Evolutionary conservation across 768 basidiomycete species (phyloP).

Genomic region (Lactarius sp.): DNA sequence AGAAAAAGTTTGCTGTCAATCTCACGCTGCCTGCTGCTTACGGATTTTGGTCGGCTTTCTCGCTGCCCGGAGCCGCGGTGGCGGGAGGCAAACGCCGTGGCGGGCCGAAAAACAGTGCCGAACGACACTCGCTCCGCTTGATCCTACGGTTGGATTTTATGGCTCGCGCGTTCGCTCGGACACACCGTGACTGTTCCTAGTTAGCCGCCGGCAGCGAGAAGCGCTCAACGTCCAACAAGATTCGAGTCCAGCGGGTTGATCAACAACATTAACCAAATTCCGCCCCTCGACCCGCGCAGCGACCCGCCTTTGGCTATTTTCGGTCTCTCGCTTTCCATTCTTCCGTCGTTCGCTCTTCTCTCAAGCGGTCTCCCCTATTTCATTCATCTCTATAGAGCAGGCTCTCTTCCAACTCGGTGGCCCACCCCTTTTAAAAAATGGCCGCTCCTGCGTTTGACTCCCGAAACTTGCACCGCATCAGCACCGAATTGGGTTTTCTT

Average conservation of each 20-base stretch:
- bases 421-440: conserved; percentile 8
- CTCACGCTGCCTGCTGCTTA: not conserved
- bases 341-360: conserved; percentile 10
- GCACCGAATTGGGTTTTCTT: conserved; percentile 17
- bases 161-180: conserved; percentile 12
- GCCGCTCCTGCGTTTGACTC: conserved; percentile 12
- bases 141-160: conserved; percentile 15
- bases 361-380: conserved; percentile 14
- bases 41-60: not conserved
- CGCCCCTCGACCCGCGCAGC: conserved; percentile 1
- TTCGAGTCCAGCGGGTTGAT: conserved; percentile 24
- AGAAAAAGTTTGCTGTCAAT: not conserved
- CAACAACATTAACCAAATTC: conserved; percentile 20
- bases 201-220: conserved; percentile 22
- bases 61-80: conserved; percentile 11
- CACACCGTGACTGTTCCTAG: not conserved
- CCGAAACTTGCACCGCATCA: conserved; percentile 21
- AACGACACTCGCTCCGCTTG: conserved; percentile 13
- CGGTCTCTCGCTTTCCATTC: conserved; percentile 9
- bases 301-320: conserved; percentile 8
- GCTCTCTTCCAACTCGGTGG: conserved; percentile 10
- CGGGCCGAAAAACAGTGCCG: conserved; percentile 9
- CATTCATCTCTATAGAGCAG: conserved; percentile 16
- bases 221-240: conserved; percentile 23
- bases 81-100: conserved; percentile 17